Base-by-base conservation (phyloP, 192 early-diverging fungal species). In the Linnemannia elongata region DNA sequence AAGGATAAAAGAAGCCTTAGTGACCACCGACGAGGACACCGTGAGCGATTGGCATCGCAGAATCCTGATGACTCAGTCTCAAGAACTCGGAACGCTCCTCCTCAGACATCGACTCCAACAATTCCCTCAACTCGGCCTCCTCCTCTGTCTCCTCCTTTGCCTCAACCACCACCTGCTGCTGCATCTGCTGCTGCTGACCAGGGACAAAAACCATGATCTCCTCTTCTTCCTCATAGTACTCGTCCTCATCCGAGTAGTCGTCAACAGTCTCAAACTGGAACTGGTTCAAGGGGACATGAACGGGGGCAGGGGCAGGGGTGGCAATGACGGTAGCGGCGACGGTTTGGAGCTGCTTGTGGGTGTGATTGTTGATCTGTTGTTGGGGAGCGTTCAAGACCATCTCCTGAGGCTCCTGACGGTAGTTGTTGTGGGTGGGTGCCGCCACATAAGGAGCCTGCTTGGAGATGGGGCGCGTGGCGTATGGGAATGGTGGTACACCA, bases 51-150 rank as follows among this genome's bases (percentile, higher is more conserved):
- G 12, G 63, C 35, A 17, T 18, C 30, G 60, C 10, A 66, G 60
- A 30, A 1, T 78, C 76, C 42, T 66, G 74, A 27, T 68, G 79
- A 2, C 78, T 80, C 66, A 85, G 38, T 10, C 83, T 66, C 78
- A 85, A 45, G 42, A 85, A 85, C 78, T 85, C 83, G 52, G 45
- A 30, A 13, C 83, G 77, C 63, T 85, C 83, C 41, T 79, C 78
- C 55, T 76, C 78, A 4, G 83, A 76, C 83, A 85, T 85, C 22
- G 83, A 79, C 36, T 79, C 83, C 52, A 85, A 78, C 69, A 85
- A 47, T 68, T 85, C 83, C 38, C 83, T 49, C 68, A 85, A 44
- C 69, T 85, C 83, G 6, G 83, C 78, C 27, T 85, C 83, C 27
- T 85, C 83, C 18, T 85, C 83, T 8, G 78, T 75, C 69, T 85